These are phyloP conservation scores for Acacia concinna DNA, from an alignment of 331 rosid species.

Conservation along the genomic window DNA sequence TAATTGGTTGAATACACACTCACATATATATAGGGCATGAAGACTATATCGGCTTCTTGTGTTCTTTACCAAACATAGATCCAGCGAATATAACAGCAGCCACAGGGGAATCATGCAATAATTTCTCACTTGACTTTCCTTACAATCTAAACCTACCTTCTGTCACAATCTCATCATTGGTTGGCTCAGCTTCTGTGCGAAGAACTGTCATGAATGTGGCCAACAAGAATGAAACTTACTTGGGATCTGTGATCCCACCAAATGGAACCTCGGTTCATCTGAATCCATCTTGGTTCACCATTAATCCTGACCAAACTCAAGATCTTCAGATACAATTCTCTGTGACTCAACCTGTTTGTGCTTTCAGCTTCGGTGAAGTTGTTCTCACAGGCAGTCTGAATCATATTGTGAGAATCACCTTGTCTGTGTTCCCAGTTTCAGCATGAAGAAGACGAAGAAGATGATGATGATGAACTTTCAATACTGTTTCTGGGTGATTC, in stretches of 20 bases:
- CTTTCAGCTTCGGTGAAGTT: constrained; percentile 78
- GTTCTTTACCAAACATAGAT: constrained; percentile 65
- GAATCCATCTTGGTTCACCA: constrained; percentile 62
- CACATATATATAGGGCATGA: constrained; percentile 43
- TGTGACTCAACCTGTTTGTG: constrained; percentile 47
- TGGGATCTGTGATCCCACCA: constrained; percentile 65
- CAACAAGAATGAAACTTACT: constrained; percentile 61
- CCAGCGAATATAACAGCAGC: constrained; percentile 34
- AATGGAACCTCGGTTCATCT: constrained; percentile 60
- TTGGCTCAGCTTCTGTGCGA: constrained; percentile 41
- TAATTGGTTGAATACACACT: background rate
- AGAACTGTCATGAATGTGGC: constrained; percentile 69
- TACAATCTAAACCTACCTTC: constrained; percentile 84
- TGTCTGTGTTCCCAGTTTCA: constrained; percentile 61
- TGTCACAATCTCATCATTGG: constrained; percentile 63
- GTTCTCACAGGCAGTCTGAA: constrained; percentile 66
- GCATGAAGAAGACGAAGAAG: constrained; percentile 18
- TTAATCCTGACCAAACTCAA: constrained; percentile 57
- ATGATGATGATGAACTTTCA: background rate
- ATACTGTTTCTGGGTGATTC: background rate
- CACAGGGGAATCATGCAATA: constrained; percentile 61
- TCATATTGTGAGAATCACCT: constrained; percentile 74
- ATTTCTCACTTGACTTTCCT: constrained; percentile 51
- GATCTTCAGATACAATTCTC: constrained; percentile 52
- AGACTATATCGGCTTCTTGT: constrained; percentile 74